phyloP scores from a whole-genome alignment of 2,329 filamentous ascomycete species.

The Venturiaceae sp. region DNA sequence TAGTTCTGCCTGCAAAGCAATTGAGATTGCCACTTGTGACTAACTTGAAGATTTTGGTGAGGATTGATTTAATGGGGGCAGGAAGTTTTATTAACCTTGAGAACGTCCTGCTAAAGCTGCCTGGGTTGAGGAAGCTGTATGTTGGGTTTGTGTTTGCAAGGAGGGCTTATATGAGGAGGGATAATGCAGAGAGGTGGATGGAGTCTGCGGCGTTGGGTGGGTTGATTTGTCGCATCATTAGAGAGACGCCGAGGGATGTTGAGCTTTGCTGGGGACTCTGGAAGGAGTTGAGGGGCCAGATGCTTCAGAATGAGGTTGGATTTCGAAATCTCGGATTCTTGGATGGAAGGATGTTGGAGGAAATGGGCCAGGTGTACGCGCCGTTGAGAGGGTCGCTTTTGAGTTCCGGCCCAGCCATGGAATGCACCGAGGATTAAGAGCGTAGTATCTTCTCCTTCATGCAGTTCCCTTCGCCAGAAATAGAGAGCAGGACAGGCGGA shows the following conservation, averaged over 20 bases:
- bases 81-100: background rate
- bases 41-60: background rate
- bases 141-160: background rate
- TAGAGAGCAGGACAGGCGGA: too few species aligned
- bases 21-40: background rate
- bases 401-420: background rate
- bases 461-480: too few species aligned
- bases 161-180: background rate
- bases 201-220: background rate
- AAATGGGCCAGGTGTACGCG: background rate
- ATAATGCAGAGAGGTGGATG: background rate
- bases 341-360: background rate
- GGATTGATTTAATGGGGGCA: background rate
- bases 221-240: background rate
- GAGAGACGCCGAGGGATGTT: background rate
- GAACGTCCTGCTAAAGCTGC: background rate
- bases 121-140: background rate
- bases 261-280: background rate
- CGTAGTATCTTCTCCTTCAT: background rate
- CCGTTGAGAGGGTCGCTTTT: background rate
- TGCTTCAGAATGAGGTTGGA: background rate
- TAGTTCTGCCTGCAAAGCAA: background rate
- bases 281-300: background rate
- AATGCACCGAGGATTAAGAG: background rate
- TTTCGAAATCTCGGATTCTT: background rate